Base-by-base conservation (phyloP, 129 eudicot genomes). In the Calendula officinalis region DNA sequence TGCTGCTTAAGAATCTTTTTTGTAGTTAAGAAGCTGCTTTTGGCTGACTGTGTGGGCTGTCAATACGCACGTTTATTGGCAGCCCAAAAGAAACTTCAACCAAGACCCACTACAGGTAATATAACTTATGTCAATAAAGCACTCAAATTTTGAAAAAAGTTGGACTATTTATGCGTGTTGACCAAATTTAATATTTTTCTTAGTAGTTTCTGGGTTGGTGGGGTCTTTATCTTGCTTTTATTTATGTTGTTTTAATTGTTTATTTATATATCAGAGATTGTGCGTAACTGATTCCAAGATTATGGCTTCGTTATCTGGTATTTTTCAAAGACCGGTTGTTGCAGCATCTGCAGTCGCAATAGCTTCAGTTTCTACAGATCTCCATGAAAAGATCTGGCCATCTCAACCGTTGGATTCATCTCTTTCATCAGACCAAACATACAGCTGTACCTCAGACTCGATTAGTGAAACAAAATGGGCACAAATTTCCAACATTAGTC, bases 261-360 rank as follows among this genome's bases (percentile, higher is more conserved):
- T 57, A 37, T 54, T 8, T 56, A 54, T 63, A 62, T 75, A 41
- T 69, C 80, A 75, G 79, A 74, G 63, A 59, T 75, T 64, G 64
- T 72, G 60, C 69, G 30, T 72, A 56, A 34, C 49, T 43, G 44
- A 47, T 71, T 67, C 48, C 66, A 52, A 74, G 48, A 63, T 69
- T 60, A 87, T 91, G 95, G 95, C 78, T 75, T 84, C 90, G 44
- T 81, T 88, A 59, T 74, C 89, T 5, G 98, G 98, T 70, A 44
- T 67, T 56, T 73, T 91, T 68, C 98, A 91, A 70, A 84, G 99
- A 71, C 97, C 97, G 14, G 76, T 94, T 48, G 73, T 88, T 62
- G 96, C 97, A 5, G 99, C 95, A 45, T 90, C 95, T 71, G 97
- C 97, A n/a, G 88, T 89, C 70, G 97, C 97, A 7, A 60, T 84